Percentiles rank a stretch among this genome's conserved stretches.
These are phyloP conservation scores for Pelargonium citronellum DNA, from an alignment of 441 rosid genomes.

Conservation along the genomic window DNA sequence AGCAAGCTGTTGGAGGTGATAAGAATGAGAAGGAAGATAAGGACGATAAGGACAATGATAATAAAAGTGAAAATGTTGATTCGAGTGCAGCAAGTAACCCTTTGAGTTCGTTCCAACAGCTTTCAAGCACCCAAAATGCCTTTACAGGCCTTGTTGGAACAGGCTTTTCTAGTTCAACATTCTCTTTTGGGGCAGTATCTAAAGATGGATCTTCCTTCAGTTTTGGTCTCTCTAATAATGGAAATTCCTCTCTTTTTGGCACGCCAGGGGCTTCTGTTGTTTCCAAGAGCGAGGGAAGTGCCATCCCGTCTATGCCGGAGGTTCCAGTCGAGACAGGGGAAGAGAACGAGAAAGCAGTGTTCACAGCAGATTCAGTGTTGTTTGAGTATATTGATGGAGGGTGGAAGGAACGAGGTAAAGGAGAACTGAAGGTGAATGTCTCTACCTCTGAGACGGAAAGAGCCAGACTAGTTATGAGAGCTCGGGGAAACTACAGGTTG, in stretches of 20 bases:
- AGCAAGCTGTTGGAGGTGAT: conserved; percentile 28
- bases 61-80: conserved; percentile 32
- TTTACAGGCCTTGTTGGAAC: conserved; percentile 87
- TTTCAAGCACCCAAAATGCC: conserved; percentile 84
- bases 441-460: conserved; percentile 40
- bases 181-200: conserved; percentile 52
- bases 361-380: conserved; percentile 67
- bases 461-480: conserved; percentile 82
- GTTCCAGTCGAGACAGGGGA: conserved; percentile 84
- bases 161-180: conserved; percentile 55
- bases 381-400: conserved; percentile 62
- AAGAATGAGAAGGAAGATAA: conserved; percentile 30
- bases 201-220: conserved; percentile 50
- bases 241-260: conserved; percentile 54
- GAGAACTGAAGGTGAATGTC: conserved; percentile 77
- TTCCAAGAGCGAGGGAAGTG: conserved; percentile 46
- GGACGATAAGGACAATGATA: conserved; percentile 32
- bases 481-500: conserved; percentile 76
- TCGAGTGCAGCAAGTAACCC: conserved; percentile 41
- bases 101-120: conserved; percentile 75
- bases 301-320: conserved; percentile 63
- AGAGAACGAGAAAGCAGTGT: conserved; percentile 65
- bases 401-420: conserved; percentile 98
- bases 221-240: conserved; percentile 56
- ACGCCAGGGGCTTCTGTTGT: conserved; percentile 37